These are phyloP conservation scores for Neurospora africana DNA, from an alignment of 495 filamentous ascomycete species.

Conservation along the genomic window DNA sequence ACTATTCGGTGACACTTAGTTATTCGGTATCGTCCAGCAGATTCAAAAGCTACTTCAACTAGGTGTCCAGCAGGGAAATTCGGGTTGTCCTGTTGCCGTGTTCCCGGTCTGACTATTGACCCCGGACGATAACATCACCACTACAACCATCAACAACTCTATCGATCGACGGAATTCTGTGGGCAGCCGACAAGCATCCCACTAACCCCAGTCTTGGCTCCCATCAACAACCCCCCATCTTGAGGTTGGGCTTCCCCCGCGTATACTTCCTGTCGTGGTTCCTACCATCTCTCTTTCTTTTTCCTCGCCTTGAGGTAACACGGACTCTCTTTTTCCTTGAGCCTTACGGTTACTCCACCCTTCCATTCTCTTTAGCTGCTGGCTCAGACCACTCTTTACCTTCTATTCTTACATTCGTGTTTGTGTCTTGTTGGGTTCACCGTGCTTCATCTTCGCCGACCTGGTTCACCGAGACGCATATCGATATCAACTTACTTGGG, in stretches of 20 bases:
- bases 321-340: constrained; percentile 8
- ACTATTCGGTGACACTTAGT: neutral
- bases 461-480: neutral
- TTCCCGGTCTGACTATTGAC: neutral
- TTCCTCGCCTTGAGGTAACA: constrained; percentile 20
- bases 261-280: constrained; percentile 19
- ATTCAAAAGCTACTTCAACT: neutral
- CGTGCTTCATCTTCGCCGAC: neutral
- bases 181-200: neutral
- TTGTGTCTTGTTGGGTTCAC: constrained; percentile 1
- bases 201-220: neutral
- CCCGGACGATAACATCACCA: neutral
- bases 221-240: neutral
- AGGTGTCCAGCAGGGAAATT: constrained; percentile 5
- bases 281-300: constrained; percentile 8
- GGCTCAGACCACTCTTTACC: constrained; percentile 47
- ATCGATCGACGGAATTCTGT: neutral
- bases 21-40: neutral
- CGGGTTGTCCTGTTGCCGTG: neutral
- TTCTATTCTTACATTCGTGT: constrained; percentile 19
- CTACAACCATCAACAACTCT: neutral
- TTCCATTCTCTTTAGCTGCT: constrained; percentile 40
- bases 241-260: constrained; percentile 21
- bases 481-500: neutral
- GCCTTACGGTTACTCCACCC: constrained; percentile 6